Evolutionary conservation across 495 filamentous ascomycete genomes (phyloP).

Genomic region (Podospora pseudoanserina): DNA sequence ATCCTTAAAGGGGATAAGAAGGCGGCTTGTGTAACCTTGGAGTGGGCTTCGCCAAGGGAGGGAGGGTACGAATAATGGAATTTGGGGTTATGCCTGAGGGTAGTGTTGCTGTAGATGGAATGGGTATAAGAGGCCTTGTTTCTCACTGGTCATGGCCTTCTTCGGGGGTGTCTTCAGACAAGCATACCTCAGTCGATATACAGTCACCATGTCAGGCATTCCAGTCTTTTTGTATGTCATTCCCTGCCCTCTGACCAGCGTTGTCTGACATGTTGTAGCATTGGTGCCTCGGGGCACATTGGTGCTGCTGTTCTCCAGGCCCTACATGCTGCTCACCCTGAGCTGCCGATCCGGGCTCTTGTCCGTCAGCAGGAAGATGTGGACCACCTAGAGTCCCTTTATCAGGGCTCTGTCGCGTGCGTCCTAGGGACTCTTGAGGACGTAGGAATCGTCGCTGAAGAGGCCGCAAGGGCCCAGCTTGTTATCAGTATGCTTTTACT

Average conservation of each 20-base stretch:
- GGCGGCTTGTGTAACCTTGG: neutral
- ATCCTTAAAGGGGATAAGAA: neutral
- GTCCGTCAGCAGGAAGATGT: slow-evolving; percentile 13
- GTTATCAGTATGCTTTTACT: slow-evolving; percentile 12
- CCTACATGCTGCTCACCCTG: slow-evolving; percentile 1
- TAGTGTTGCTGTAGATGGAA: neutral
- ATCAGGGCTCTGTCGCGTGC: neutral
- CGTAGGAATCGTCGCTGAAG: neutral
- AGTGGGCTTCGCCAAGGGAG: neutral
- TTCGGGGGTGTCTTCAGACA: too few species aligned
- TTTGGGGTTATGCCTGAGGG: neutral
- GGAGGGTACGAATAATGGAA: neutral
- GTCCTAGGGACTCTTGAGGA: slow-evolving; percentile 3
- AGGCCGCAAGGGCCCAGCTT: slow-evolving; percentile 11
- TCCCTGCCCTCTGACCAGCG: neutral
- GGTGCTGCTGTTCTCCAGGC: slow-evolving; percentile 17
- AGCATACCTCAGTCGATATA: too few species aligned
- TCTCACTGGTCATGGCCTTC: too few species aligned
- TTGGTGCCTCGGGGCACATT: slow-evolving; percentile 20
- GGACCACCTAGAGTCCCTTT: slow-evolving; percentile 3
- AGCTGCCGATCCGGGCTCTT: slow-evolving; percentile 9
- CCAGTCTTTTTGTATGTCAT: neutral
- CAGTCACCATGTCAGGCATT: neutral
- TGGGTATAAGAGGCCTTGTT: neutral
- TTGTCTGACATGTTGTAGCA: neutral